A percentile compares a stretch with the other conserved stretches of the same genome.
These are phyloP conservation scores for Calonectria pauciramosa DNA, from an alignment of 2,329 filamentous ascomycete species.

Conservation along the genomic window DNA sequence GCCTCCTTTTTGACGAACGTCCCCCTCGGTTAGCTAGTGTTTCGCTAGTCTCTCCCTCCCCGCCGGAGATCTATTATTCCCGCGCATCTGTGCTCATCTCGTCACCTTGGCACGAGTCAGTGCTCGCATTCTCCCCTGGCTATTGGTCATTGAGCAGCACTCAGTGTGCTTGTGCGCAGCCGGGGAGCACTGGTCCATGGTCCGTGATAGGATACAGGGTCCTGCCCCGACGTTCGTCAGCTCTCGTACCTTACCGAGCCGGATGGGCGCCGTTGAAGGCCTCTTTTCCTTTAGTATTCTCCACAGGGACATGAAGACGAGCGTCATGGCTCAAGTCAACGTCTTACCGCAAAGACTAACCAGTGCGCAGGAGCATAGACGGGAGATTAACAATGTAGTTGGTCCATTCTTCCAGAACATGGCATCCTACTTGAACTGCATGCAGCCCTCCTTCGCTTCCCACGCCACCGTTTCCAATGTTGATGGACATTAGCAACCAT, in stretches of 20 bases:
- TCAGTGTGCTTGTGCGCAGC: neutral
- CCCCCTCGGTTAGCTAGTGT: conserved; percentile 8
- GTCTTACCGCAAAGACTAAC: conserved; percentile 3
- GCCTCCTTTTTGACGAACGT: conserved; percentile 11
- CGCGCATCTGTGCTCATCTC: neutral
- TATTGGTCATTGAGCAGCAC: neutral
- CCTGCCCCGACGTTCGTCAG: conserved; percentile 1
- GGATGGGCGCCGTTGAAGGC: neutral
- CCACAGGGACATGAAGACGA: conserved; percentile 3
- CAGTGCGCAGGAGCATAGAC: neutral
- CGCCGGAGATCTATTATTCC: conserved; percentile 13
- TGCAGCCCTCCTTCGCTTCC: neutral
- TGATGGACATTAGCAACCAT: conserved; percentile 19
- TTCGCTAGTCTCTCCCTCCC: neutral
- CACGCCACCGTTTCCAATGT: conserved; percentile 12
- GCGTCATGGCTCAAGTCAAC: conserved; percentile 11
- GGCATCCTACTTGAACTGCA: neutral
- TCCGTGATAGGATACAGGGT: conserved; percentile 1
- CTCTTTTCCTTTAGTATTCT: neutral
- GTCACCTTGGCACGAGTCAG: conserved; percentile 17
- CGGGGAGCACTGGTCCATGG: neutral
- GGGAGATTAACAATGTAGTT: neutral
- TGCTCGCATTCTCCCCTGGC: neutral
- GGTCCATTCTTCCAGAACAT: neutral
- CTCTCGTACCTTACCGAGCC: conserved; percentile 4